phyloP scores from a whole-genome alignment of 768 basidiomycete genomes.

The Tricholoma furcatifolium region DNA sequence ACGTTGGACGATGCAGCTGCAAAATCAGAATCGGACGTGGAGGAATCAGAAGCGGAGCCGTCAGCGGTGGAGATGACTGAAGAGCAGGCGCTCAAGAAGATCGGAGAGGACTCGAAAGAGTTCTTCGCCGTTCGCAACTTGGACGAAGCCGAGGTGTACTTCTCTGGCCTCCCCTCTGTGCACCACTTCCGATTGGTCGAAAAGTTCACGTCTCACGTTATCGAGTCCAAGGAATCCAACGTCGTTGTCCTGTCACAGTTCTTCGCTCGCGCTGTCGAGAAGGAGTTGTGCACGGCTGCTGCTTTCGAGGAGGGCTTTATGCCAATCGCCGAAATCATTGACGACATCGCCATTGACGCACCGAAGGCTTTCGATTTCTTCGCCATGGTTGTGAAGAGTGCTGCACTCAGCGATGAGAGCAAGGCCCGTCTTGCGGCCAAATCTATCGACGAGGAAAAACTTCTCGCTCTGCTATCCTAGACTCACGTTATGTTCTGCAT shows the following conservation, averaged over 20 bases:
- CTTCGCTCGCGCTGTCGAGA: constrained; percentile 61
- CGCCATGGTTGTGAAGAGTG: constrained; percentile 71
- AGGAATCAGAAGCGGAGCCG: constrained; percentile 49
- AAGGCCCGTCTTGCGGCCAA: constrained; percentile 57
- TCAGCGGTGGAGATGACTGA: constrained; percentile 53
- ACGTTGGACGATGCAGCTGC: constrained; percentile 33
- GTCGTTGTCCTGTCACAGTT: constrained; percentile 76
- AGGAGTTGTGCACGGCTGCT: constrained; percentile 55
- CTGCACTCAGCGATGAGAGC: constrained; percentile 62
- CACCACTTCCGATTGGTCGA: constrained; percentile 70
- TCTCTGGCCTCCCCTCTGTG: constrained; percentile 65
- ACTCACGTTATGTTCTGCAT: constrained; percentile 27
- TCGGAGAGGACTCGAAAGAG: constrained; percentile 82
- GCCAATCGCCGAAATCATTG: constrained; percentile 71
- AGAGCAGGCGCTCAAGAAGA: constrained; percentile 68
- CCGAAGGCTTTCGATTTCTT: constrained; percentile 88
- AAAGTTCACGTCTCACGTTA: constrained; percentile 67
- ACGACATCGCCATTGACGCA: constrained; percentile 88
- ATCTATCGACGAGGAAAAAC: constrained; percentile 57
- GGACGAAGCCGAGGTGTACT: constrained; percentile 87
- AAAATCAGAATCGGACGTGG: constrained; percentile 31
- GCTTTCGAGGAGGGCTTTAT: constrained; percentile 76
- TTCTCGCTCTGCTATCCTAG: constrained; percentile 61
- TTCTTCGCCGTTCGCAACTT: constrained; percentile 83
- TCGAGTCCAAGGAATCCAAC: constrained; percentile 82